Conservation (phyloP, 345 rosid genomes). For the Dipteronia dyeriana region DNA sequence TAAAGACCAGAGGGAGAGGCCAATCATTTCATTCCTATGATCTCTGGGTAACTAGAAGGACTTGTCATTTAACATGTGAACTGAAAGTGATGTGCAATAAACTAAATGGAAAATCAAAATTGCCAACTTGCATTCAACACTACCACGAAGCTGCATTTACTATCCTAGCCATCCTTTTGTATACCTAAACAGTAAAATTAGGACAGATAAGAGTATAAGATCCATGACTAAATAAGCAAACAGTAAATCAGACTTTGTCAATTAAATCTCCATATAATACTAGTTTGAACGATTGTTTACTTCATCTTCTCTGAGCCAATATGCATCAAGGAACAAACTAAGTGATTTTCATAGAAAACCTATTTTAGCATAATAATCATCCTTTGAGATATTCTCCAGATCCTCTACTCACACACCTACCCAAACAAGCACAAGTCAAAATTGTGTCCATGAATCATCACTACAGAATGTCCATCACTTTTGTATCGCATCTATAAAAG, state of each 20-base stretch:
- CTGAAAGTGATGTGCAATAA: background rate
- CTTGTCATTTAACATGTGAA: background rate
- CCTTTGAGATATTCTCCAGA: background rate
- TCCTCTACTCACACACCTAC: background rate
- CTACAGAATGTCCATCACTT: background rate
- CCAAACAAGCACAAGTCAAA: background rate
- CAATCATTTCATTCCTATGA: background rate
- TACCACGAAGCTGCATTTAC: background rate
- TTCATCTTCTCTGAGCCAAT: background rate
- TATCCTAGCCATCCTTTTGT: background rate
- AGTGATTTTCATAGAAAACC: background rate
- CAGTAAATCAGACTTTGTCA: background rate
- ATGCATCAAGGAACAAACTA: background rate
- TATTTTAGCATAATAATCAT: slow-evolving; percentile 9
- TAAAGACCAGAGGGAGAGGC: background rate
- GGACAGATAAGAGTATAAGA: background rate
- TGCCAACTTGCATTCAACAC: slow-evolving; percentile 1
- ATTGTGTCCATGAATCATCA: slow-evolving; percentile 1
- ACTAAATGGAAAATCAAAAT: background rate
- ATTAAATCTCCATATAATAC: background rate
- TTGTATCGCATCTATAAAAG: background rate
- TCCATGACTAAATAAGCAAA: background rate
- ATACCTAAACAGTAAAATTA: background rate
- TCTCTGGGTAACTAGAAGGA: background rate
- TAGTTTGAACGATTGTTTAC: background rate